Evolutionary conservation across 2,329 filamentous ascomycete species (phyloP), one percentile per base, ranked within the genome.

Genomic region (Penicillium sp.): DNA sequence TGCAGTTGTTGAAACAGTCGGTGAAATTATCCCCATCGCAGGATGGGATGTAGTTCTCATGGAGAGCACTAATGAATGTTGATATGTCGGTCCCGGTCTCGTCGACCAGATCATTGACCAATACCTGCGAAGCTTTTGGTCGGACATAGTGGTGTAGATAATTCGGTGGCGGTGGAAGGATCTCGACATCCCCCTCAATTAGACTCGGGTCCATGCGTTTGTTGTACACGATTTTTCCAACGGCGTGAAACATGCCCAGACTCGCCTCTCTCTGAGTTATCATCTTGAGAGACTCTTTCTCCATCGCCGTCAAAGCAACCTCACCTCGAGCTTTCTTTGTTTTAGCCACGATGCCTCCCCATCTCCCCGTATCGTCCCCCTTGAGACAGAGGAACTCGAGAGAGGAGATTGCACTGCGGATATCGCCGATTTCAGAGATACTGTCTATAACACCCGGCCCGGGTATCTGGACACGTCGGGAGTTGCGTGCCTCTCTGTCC

Each of bases 171-270:
- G 74, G 73, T 65, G 89, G 86, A 4, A 78, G 78, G 19, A 75
- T 74, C 3, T 74, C 70, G 33, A 80, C 75, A 9, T 70, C 70
- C 9, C 71, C 58, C 44, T 70, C 59, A 39, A 69, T 57, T 41
- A 70, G 64, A 75, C 73, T 45, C 60, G 71, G 29, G 55, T 88
- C 86, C 23, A 89, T 83, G 45, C 94, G 85, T 73, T 97, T 99
- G 78, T 99, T 99, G 78, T 97, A 96, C 0, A 97, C 88, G 2
- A 99, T 90, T 71, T 94, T 97, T 4, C 93, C 94, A 13, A 97
- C 90, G 0, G 94, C 92, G 73, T 99, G 94, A 70, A 99, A 99
- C 50, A 99, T 91, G 1, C 93, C 94, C 3, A 99, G 80, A 61
- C 89, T 96, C 17, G 90, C 88, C 76, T 97, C 94, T 55, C 94